These are phyloP conservation scores for Boletus sp. DNA, from an alignment of 768 basidiomycete genomes.

Conservation along the genomic window DNA sequence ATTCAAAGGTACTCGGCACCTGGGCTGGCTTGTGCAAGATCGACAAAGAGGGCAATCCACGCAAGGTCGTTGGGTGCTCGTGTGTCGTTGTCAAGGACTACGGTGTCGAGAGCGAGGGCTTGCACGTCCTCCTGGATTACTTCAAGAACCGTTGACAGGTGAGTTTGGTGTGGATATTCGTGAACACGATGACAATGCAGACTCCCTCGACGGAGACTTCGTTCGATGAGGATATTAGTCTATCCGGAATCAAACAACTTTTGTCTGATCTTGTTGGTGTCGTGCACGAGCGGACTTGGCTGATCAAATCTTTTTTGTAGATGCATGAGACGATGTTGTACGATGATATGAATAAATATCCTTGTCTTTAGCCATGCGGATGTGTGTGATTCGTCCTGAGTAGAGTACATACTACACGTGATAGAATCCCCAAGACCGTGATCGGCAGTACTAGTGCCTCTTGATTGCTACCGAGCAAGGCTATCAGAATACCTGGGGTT, in stretches of 20 bases:
- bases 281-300: background rate
- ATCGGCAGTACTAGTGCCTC: background rate
- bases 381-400: constrained; percentile 1
- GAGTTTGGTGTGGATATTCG: constrained; percentile 20
- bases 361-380: background rate
- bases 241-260: constrained; percentile 30
- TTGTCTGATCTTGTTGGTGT: constrained; percentile 54
- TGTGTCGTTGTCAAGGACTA: constrained; percentile 99
- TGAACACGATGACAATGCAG: constrained; percentile 73
- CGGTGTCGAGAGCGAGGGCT: constrained; percentile 91
- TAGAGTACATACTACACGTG: background rate
- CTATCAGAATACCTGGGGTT: too few species aligned
- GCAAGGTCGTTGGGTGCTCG: constrained; percentile 91
- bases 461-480: too few species aligned
- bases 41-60: constrained; percentile 96
- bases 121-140: constrained; percentile 92
- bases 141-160: constrained; percentile 85
- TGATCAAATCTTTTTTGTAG: constrained; percentile 12
- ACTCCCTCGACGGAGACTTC: constrained; percentile 88
- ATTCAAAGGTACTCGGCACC: constrained; percentile 95
- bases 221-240: constrained; percentile 56
- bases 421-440: background rate
- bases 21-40: constrained; percentile 99
- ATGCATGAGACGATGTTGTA: constrained; percentile 11
- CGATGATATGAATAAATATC: constrained; percentile 7